A percentile compares a stretch with the other conserved stretches of the same genome.
Conservation (phyloP, 2,329 filamentous ascomycete species). For the Pyrenochaeta sp. region DNA sequence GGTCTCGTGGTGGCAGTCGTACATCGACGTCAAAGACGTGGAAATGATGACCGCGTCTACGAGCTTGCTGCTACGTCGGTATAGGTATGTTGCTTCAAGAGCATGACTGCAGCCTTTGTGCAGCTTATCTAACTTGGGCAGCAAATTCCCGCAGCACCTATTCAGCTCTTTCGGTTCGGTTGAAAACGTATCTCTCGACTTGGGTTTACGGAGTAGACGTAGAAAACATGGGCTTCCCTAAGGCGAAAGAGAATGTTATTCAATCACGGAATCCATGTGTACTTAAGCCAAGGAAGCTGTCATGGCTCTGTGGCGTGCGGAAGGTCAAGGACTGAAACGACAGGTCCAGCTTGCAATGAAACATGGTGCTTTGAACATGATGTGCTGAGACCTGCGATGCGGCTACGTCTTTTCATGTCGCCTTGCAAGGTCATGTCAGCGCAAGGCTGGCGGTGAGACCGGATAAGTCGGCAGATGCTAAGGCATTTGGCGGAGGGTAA, state of each 20-base stretch:
- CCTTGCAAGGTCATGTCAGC: not conserved
- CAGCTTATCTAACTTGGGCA: not conserved
- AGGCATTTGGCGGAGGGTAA: slow-evolving; percentile 5
- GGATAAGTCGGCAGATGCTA: slow-evolving; percentile 15
- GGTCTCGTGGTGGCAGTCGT: not conserved
- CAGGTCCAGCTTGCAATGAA: not conserved
- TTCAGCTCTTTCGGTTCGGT: not conserved
- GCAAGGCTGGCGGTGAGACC: not conserved
- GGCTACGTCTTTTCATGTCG: not conserved
- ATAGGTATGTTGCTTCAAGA: not conserved
- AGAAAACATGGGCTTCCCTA: too few species aligned
- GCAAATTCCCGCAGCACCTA: not conserved
- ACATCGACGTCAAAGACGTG: not conserved
- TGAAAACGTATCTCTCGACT: not conserved
- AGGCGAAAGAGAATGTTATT: too few species aligned
- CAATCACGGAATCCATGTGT: too few species aligned
- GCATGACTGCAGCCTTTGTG: not conserved
- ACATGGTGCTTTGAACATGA: not conserved
- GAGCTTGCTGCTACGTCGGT: not conserved
- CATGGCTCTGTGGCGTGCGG: too few species aligned
- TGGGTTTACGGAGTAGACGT: not conserved
- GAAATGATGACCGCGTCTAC: not conserved
- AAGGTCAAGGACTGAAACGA: not conserved
- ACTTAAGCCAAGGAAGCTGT: too few species aligned
- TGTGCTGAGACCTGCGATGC: not conserved